These are phyloP conservation scores for Luzula sylvatica DNA, from an alignment of 176 grass and related monocot species.

Conservation along the genomic window DNA sequence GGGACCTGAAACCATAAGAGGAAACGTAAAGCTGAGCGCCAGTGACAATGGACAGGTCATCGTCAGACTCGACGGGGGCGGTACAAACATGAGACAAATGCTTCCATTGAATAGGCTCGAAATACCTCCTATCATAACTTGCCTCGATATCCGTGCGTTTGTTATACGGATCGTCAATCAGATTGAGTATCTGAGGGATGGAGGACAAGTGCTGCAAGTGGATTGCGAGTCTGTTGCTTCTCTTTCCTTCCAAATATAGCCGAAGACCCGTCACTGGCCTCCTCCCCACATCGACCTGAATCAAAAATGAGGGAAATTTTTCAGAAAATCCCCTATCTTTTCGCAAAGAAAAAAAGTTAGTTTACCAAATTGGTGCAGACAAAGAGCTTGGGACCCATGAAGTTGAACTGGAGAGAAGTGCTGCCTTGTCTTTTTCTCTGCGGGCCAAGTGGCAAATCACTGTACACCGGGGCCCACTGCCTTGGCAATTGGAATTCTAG, in stretches of 20 bases:
- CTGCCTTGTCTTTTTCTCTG: constrained; percentile 70
- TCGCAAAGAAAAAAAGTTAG: too few relatives aligned
- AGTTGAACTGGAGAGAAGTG: constrained; percentile 73
- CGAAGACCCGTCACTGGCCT: constrained; percentile 75
- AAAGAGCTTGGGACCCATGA: constrained; percentile 89
- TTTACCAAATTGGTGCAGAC: constrained; percentile 93
- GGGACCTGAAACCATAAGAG: constrained; percentile 39
- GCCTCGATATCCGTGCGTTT: constrained; percentile 24
- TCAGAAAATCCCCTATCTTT: too few relatives aligned
- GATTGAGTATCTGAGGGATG: constrained; percentile 75
- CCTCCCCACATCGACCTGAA: constrained; percentile 77
- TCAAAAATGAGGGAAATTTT: background rate
- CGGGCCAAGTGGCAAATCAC: constrained; percentile 83
- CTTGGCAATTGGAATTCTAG: constrained; percentile 95
- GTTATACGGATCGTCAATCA: constrained; percentile 46
- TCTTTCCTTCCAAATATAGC: constrained; percentile 85
- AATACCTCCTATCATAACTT: constrained; percentile 55
- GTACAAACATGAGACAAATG: constrained; percentile 90
- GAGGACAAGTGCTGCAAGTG: constrained; percentile 91
- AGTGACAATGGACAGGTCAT: constrained; percentile 56
- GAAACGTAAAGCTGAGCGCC: constrained; percentile 68
- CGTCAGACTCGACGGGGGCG: constrained; percentile 66
- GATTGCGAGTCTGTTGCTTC: constrained; percentile 87
- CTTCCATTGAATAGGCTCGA: constrained; percentile 75
- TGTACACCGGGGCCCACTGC: constrained; percentile 94